Evolutionary conservation across 139 green algal species (phyloP), one percentile per base, ranked within the genome.

Genomic region (Coelastrella sp.): DNA sequence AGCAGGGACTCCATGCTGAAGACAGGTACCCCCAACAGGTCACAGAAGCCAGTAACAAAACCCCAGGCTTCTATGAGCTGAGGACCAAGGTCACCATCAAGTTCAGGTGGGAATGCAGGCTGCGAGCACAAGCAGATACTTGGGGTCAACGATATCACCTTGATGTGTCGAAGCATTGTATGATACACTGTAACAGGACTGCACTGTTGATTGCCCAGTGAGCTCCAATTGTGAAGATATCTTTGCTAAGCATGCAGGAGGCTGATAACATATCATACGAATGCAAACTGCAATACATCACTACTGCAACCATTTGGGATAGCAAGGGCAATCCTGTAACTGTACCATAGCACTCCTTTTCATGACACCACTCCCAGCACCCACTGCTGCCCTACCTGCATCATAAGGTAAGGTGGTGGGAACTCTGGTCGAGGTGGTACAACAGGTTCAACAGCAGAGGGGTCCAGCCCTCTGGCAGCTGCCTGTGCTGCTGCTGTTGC

Each of bases 11-110:
- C 89, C 79, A 96, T 27, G 15, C 88, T 87, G 40, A 89, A 87
- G 9, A 83, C 60, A 37, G 63, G 37, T 21, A 98, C 35, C 15
- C 93, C 94, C 62, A 98, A 78, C 35, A 95, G 45, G n/a, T 93
- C 89, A 4, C 74, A 43, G 45, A 98, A 98, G 57, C 79, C 86
- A 32, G 84, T 79, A 11, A 50, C 8, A 27, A 88, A 68, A 50
- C 43, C 74, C 59, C 64, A 79, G 2, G 48, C 79, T 50, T 90
- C 81, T 34, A 93, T 89, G n/a, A 97, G 87, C 48, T 93, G 87
- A 4, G 64, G 83, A 4, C 89, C 92, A 25, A 92, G 19, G 8
- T 81, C 76, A 7, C 35, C 34, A 6, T 37, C 68, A n/a, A 88
- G 48, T 77, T 90, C 81, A 6, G 81, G 43, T 0, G 87, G 88